A percentile compares a stretch with the other conserved stretches of the same genome.
Evolutionary conservation across 306 rosid species (phyloP).

Genomic region (Lupinus albus): DNA sequence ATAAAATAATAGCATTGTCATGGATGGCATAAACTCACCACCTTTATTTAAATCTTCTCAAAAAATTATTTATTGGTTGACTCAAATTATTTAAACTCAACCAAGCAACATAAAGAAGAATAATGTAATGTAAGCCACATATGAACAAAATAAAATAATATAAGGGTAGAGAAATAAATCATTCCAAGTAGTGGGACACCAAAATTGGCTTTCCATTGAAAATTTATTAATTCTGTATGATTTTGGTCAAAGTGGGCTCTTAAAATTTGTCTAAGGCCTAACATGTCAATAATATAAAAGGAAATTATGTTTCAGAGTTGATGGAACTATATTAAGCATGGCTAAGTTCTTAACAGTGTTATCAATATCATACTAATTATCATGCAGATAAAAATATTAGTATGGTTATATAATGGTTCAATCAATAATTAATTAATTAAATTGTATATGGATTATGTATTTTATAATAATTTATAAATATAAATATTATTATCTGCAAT

Average conservation of each 20-base stretch:
- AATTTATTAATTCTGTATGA: neutral
- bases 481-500: no score
- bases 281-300: neutral
- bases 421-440: no score
- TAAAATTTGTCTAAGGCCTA: slow-evolving; percentile 17
- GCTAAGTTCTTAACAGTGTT: slow-evolving; percentile 38
- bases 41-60: neutral
- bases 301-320: slow-evolving; percentile 9
- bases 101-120: neutral
- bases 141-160: neutral
- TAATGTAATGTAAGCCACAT: neutral
- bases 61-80: neutral
- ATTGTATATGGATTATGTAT: no score
- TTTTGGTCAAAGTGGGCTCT: slow-evolving; percentile 18
- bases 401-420: no score
- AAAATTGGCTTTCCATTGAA: neutral
- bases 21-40: neutral
- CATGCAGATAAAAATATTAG: no score
- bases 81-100: neutral
- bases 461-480: no score
- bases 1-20: neutral
- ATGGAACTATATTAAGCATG: slow-evolving; percentile 2
- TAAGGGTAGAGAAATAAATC: neutral
- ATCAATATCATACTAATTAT: no score
- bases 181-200: neutral